Evolutionary conservation across 2,329 filamentous ascomycete species (phyloP).

Genomic region (Microsporum ferrugineum): DNA sequence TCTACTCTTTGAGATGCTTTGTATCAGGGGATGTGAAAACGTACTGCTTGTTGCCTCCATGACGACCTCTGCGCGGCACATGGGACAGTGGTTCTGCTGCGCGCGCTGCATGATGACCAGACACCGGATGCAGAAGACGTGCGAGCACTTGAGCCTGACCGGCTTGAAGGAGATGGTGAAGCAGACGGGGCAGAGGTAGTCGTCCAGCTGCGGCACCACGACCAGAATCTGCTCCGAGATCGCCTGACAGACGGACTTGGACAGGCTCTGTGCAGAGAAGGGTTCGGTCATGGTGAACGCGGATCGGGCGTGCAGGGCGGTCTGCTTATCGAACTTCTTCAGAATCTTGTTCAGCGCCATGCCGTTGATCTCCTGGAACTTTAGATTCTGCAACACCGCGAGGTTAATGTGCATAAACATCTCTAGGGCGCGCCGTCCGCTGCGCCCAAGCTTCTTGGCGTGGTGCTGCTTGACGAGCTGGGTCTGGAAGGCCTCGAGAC

Average conservation of each 20-base stretch:
- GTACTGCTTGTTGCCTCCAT: constrained; percentile 56
- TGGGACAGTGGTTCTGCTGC: constrained; percentile 56
- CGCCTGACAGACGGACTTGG: constrained; percentile 63
- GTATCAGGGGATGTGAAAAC: constrained; percentile 15
- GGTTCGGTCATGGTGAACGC: constrained; percentile 50
- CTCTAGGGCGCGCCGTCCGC: constrained; percentile 53
- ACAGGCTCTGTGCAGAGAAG: constrained; percentile 55
- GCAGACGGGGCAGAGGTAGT: constrained; percentile 74
- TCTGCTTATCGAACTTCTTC: constrained; percentile 86
- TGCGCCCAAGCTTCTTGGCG: constrained; percentile 46
- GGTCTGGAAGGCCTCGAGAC: constrained; percentile 61
- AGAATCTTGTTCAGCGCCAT: constrained; percentile 70
- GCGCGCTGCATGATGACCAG: constrained; percentile 67
- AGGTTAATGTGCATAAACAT: constrained; percentile 63
- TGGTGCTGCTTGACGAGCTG: constrained; percentile 41
- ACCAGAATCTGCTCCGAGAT: constrained; percentile 61
- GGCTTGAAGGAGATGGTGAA: constrained; percentile 69
- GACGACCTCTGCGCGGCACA: constrained; percentile 63
- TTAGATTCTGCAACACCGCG: constrained; percentile 64
- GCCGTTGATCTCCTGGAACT: constrained; percentile 75
- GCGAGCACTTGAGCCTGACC: constrained; percentile 61
- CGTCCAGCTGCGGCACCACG: constrained; percentile 68
- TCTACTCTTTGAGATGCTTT: not conserved
- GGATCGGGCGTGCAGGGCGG: constrained; percentile 56
- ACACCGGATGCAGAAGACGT: constrained; percentile 76